Percentiles rank a stretch among this genome's conserved stretches.
Conservation (phyloP, 2,329 filamentous ascomycete species). For the Fusarium scirpi region DNA sequence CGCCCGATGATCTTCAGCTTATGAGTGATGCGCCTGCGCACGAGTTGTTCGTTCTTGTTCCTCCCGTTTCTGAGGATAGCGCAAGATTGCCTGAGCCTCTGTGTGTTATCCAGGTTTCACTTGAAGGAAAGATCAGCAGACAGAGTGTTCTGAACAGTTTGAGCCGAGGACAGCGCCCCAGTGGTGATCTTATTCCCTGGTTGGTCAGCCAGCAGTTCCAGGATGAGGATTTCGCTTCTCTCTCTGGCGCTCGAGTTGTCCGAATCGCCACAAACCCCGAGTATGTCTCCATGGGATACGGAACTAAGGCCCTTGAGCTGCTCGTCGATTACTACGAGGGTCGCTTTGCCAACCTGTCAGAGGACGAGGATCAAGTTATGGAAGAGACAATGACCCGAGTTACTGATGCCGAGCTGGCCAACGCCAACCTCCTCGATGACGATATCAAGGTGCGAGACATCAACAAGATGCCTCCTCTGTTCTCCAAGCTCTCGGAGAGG, state of each 20-base stretch:
- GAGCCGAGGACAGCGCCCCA: conserved; percentile 87
- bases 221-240: conserved; percentile 92
- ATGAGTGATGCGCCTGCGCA: conserved; percentile 98
- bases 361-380: conserved; percentile 67
- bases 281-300: conserved; percentile 93
- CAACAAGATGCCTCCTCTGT: conserved; percentile 90
- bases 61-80: conserved; percentile 81
- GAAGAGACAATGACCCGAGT: conserved; percentile 79
- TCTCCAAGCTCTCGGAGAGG: conserved; percentile 87
- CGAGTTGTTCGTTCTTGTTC: conserved; percentile 93
- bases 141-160: conserved; percentile 92
- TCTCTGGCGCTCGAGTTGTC: conserved; percentile 92
- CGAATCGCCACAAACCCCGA: conserved; percentile 97
- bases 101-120: conserved; percentile 91
- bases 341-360: conserved; percentile 86
- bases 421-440: conserved; percentile 82
- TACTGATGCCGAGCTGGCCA: conserved; percentile 83
- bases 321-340: conserved; percentile 94
- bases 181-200: conserved; percentile 97
- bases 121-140: conserved; percentile 94
- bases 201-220: conserved; percentile 98
- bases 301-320: conserved; percentile 86
- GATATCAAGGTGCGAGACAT: conserved; percentile 92
- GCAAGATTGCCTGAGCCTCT: conserved; percentile 90
- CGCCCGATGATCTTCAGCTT: conserved; percentile 95